Evolutionary conservation across 2,329 filamentous ascomycete species (phyloP).

Genomic region (Penicillium sp.): DNA sequence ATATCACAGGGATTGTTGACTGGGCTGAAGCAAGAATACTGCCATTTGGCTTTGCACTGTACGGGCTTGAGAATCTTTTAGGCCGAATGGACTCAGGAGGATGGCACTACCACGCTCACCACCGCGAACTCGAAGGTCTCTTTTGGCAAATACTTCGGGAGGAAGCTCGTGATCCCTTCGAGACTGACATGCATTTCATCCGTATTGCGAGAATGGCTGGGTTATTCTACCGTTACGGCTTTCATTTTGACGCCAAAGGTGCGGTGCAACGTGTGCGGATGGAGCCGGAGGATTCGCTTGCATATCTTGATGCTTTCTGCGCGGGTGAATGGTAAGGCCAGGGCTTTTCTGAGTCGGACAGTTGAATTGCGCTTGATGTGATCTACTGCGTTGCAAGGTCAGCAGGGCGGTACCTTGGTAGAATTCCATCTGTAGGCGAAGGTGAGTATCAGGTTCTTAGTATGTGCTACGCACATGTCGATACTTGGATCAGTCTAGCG

Average conservation of each 20-base stretch:
- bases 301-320: constrained; percentile 19
- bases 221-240: constrained; percentile 14
- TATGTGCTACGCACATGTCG: no score
- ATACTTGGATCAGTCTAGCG: no score
- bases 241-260: constrained; percentile 12
- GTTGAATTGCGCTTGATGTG: no score
- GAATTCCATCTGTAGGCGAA: no score
- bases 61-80: constrained; percentile 13
- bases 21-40: constrained; percentile 19
- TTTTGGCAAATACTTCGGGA: constrained; percentile 12
- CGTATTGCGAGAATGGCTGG: constrained; percentile 12
- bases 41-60: constrained; percentile 23
- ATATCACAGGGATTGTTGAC: constrained; percentile 19
- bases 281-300: constrained; percentile 11
- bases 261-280: constrained; percentile 9
- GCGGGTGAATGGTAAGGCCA: constrained; percentile 3
- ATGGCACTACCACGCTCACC: constrained; percentile 11
- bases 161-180: constrained; percentile 9
- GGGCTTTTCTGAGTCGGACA: no score
- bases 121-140: constrained; percentile 9
- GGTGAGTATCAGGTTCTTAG: no score
- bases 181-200: constrained; percentile 10
- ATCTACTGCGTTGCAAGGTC: no score
- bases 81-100: constrained; percentile 15
- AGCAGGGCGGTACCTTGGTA: no score